Evolutionary conservation across 2,329 filamentous ascomycete genomes (phyloP).

Genomic region (Lachnellula suecica): DNA sequence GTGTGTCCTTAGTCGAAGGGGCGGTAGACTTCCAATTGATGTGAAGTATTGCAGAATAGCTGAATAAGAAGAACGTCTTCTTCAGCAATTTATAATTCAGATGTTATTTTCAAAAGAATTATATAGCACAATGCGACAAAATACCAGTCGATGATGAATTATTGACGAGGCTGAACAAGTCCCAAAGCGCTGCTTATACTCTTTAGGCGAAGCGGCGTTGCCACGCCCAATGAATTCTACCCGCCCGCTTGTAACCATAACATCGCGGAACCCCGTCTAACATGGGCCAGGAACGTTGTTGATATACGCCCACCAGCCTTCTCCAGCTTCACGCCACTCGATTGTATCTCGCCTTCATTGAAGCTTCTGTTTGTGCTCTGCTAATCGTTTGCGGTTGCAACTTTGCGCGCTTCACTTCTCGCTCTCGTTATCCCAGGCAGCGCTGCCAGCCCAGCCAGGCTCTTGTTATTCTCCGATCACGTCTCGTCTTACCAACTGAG

Average conservation of each 20-base stretch:
- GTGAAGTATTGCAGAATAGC: too few species aligned
- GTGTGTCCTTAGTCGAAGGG: too few species aligned
- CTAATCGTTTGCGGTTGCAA: not conserved
- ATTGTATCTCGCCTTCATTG: not conserved
- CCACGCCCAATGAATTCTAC: conserved; percentile 13
- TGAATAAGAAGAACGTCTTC: too few species aligned
- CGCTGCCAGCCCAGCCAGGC: conserved; percentile 4
- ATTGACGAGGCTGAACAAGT: conserved; percentile 21
- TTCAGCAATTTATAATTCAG: too few species aligned
- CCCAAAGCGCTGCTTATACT: conserved; percentile 2
- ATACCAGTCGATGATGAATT: too few species aligned
- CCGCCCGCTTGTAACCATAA: conserved; percentile 25
- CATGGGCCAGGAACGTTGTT: conserved; percentile 22
- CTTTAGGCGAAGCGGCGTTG: too few species aligned
- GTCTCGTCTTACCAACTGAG: not conserved
- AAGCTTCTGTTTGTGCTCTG: not conserved
- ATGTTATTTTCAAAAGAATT: too few species aligned
- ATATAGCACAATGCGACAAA: too few species aligned
- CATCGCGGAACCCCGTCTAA: conserved; percentile 23
- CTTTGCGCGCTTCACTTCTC: conserved; percentile 12
- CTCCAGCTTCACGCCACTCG: not conserved
- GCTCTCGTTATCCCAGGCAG: conserved; percentile 13
- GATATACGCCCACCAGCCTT: conserved; percentile 18
- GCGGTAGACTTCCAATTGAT: too few species aligned
- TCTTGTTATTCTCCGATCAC: conserved; percentile 17